Evolutionary conservation across 2,329 filamentous ascomycete genomes (phyloP).

Genomic region (Beauveria scarabaeidicola): DNA sequence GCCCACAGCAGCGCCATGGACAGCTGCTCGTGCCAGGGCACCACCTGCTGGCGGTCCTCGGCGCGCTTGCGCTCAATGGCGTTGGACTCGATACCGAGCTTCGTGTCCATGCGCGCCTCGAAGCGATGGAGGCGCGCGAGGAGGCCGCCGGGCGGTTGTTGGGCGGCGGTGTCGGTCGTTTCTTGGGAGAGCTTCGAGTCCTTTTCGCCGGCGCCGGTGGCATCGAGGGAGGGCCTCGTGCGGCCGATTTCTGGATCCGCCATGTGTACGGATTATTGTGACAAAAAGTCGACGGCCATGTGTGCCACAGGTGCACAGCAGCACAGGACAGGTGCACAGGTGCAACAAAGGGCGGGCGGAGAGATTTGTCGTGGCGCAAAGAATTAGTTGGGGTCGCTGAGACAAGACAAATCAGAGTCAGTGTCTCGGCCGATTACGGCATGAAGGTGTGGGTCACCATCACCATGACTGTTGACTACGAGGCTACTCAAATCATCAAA

Average conservation of each 20-base stretch:
- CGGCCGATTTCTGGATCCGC: not conserved
- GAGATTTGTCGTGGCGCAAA: too few species aligned
- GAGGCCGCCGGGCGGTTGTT: too few species aligned
- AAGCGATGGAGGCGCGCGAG: slow-evolving; percentile 30
- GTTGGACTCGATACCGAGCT: slow-evolving; percentile 40
- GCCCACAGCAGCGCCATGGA: slow-evolving; percentile 46
- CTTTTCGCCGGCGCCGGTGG: not conserved
- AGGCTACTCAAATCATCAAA: too few species aligned
- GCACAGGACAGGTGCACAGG: too few species aligned
- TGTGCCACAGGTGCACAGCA: not conserved
- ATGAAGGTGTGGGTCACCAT: not conserved
- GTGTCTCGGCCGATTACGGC: not conserved
- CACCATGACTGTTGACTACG: too few species aligned
- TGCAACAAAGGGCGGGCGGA: too few species aligned
- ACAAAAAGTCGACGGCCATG: not conserved
- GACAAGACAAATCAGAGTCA: not conserved
- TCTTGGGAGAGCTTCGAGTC: not conserved
- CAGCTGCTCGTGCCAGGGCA: slow-evolving; percentile 30
- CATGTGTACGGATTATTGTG: not conserved
- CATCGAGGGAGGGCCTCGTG: not conserved
- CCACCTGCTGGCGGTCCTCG: slow-evolving; percentile 26
- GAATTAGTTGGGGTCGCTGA: too few species aligned
- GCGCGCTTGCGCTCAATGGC: slow-evolving; percentile 37
- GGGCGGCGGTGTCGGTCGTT: not conserved
- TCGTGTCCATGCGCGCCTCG: slow-evolving; percentile 35